Base-by-base conservation (phyloP, 257 asterid genomes). In the Solanum verrucosum region DNA sequence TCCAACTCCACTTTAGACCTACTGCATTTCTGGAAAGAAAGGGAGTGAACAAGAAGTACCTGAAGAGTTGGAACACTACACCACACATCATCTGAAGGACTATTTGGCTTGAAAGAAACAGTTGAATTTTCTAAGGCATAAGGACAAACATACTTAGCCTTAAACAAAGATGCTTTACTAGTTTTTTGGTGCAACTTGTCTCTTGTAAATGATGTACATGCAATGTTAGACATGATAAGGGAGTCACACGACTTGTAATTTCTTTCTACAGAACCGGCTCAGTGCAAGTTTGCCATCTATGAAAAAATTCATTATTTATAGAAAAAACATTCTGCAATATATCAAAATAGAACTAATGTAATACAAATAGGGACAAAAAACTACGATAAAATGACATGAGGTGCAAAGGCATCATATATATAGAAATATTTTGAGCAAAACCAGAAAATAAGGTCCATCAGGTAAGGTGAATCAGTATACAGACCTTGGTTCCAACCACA, bases 401-500 rank as follows among this genome's bases (percentile, higher is more conserved):
- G 63, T 27, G 75, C 27, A 71, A 87, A 44, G 67, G 18, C 27
- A 18, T 63, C 21, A 49, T 59, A n/a, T 59, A 78, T 40, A 25
- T 25, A 25, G 65, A 78, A 63, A 59, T 31, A 18, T 37, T 49
- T 46, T 44, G 40, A 46, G 68, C 40, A 81, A 46, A 46, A 44
- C 67, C 16, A 46, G 40, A 34, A 79, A 44, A 46, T 8, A 44
- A 81, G 68, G 42, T 81, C 67, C 68, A 46, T 81, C 85, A 46
- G n/a, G 68, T 49, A 81, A 46, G 68, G 68, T 44, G 68, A 81
- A 46, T 29, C 42, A 46, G 71, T 23, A 67, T 27, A 87, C 88
- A 67, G 85, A 95, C 99, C 98, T 91, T 89, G 67, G 99, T 95
- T 93, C 99, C 99, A 68, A 95, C 98, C 42, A 95, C 94, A 91